phyloP scores from a whole-genome alignment of 2,329 filamentous ascomycete genomes.

The Talaromyces sp. region DNA sequence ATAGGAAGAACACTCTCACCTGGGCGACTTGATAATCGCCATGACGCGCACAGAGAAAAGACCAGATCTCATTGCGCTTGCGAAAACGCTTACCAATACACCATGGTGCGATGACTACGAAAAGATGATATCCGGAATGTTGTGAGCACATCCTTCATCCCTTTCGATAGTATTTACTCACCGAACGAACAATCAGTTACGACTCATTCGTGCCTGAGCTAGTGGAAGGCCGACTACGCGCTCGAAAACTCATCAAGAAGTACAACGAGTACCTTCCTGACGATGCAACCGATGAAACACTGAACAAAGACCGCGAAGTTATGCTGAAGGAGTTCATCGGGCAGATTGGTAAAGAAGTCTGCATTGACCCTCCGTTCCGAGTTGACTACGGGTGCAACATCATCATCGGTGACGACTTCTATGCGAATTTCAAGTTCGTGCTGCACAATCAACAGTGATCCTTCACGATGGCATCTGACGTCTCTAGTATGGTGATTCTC shows the following conservation, averaged over 20 bases:
- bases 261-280: slow-evolving; percentile 14
- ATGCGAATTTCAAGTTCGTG: slow-evolving; percentile 23
- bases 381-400: slow-evolving; percentile 27
- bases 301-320: slow-evolving; percentile 2
- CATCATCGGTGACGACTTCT: slow-evolving; percentile 21
- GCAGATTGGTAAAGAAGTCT: slow-evolving; percentile 15
- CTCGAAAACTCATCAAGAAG: slow-evolving; percentile 12
- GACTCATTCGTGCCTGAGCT: slow-evolving; percentile 13
- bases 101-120: slow-evolving; percentile 16
- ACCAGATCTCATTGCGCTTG: slow-evolving; percentile 3
- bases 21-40: not conserved
- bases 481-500: slow-evolving; percentile 50
- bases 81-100: not conserved
- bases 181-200: not conserved
- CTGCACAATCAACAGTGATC: not conserved
- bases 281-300: slow-evolving; percentile 9
- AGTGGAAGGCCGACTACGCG: slow-evolving; percentile 10
- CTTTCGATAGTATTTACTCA: not conserved
- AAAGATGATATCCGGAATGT: slow-evolving; percentile 15
- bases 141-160: not conserved
- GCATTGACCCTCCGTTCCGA: slow-evolving; percentile 22
- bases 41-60: slow-evolving; percentile 12
- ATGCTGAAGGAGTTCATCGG: slow-evolving; percentile 20
- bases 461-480: not conserved
- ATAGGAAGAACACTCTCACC: not conserved